Evolutionary conservation across 2,329 filamentous ascomycete species (phyloP), one percentile per base, ranked within the genome.

Genomic region (Juglanconis juglandina): DNA sequence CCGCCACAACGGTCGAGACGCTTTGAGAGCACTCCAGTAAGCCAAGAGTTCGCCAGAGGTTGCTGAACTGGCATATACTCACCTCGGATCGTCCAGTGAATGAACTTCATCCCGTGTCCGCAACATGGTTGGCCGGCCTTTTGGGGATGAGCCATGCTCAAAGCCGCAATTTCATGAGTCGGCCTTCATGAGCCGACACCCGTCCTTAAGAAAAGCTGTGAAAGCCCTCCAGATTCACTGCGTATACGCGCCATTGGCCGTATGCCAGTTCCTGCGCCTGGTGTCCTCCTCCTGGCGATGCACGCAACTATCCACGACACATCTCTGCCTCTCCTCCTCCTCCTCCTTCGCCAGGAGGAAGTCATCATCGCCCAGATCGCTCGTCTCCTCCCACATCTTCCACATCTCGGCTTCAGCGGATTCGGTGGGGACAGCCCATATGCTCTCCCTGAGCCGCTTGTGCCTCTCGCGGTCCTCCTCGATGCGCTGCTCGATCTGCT

Each of bases 401-500:
- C 88, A 84, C 76, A 92, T 88, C 75, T 98, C 94, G 10, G 78
- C 76, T 41, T 87, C 84, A 33, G 84, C 80, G 8, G 81, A 77
- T 37, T 85, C 82, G 8, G 83, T 81, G 35, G 85, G 85, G 2
- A 96, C 87, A 0, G 92, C 91, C 95, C 96, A 99, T 64, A 96
- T 96, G 68, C 88, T 92, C 76, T 99, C 95, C 30, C 95, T 80
- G 69, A 94, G 79, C 48, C 94, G 81, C 80, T 99, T 99, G 74
- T 99, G 96, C 48, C 95, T 81, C 74, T 99, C 95, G 3, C 95
- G 82, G 74, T 99, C 95, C 75, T 99, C 96, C 68, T 99, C 96
- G 64, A 99, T 96, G 46, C 95, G 83, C 77, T 98, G 93, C 76
- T 98, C 93, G 56, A 97, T 90, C 76, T 96, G 91, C 59, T 89